phyloP scores from a whole-genome alignment of 1,284 basidiomycete genomes.

The Hortiboletus rubellus region DNA sequence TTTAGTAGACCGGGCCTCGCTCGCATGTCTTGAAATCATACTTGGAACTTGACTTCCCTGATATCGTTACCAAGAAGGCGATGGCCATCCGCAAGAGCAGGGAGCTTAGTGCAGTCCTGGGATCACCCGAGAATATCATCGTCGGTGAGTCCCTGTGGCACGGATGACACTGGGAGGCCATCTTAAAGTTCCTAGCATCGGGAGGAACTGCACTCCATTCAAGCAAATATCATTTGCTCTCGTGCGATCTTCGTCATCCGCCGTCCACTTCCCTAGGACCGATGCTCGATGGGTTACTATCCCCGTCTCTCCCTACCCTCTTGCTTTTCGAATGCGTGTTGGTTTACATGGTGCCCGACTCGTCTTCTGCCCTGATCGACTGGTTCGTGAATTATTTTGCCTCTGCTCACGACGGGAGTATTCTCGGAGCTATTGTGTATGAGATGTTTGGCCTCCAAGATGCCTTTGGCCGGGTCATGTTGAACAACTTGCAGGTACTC shows the following conservation, averaged over 20 bases:
- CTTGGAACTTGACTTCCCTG: constrained; percentile 89
- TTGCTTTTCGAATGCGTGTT: constrained; percentile 91
- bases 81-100: constrained; percentile 76
- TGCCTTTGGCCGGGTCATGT: constrained; percentile 85
- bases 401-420: constrained; percentile 5
- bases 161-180: neutral
- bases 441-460: constrained; percentile 89
- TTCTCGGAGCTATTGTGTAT: constrained; percentile 67
- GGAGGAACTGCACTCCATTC: constrained; percentile 73
- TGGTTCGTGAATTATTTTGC: constrained; percentile 72
- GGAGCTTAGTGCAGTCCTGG: constrained; percentile 56
- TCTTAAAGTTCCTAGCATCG: constrained; percentile 43
- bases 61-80: constrained; percentile 82
- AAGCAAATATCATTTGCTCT: constrained; percentile 69
- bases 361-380: constrained; percentile 60
- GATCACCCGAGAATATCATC: constrained; percentile 44
- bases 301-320: constrained; percentile 71
- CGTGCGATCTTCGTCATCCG: constrained; percentile 68
- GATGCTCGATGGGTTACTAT: constrained; percentile 49
- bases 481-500: constrained; percentile 75
- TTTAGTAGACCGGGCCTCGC: constrained; percentile 52
- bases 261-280: constrained; percentile 46
- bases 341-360: constrained; percentile 76
- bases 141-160: constrained; percentile 39
- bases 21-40: constrained; percentile 59